Percentiles rank a stretch among this genome's conserved stretches.
phyloP scores from a whole-genome alignment of 352 stramenopile genomes.

The Globisporangium nagaii region DNA sequence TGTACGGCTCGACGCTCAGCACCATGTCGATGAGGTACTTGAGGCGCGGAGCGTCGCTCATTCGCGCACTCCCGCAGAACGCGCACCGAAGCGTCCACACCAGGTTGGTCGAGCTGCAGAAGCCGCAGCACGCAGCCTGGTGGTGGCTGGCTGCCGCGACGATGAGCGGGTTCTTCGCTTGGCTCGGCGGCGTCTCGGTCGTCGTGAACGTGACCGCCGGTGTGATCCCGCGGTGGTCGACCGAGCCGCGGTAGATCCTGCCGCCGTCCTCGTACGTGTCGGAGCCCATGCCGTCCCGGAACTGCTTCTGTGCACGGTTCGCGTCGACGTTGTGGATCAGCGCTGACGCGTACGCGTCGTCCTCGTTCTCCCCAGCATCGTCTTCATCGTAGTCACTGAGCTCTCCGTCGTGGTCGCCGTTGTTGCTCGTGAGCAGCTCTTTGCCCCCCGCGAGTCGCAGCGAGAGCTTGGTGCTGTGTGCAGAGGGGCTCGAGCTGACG shows the following conservation, averaged over 20 bases:
- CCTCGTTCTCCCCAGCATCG: background rate
- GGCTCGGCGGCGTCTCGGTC: conserved; percentile 43
- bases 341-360: conserved; percentile 3
- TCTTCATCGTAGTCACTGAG: background rate
- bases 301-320: conserved; percentile 17
- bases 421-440: background rate
- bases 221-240: conserved; percentile 61
- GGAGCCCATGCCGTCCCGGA: conserved; percentile 16
- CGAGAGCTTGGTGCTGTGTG: background rate
- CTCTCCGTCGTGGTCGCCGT: background rate
- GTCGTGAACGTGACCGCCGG: conserved; percentile 60
- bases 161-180: conserved; percentile 34
- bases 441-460: background rate
- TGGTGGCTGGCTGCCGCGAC: conserved; percentile 3
- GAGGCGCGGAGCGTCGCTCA: conserved; percentile 63
- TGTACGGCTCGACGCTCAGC: conserved; percentile 57
- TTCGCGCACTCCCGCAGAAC: conserved; percentile 66
- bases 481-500: background rate
- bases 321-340: conserved; percentile 11
- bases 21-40: conserved; percentile 82
- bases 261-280: conserved; percentile 41
- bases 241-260: conserved; percentile 28
- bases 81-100: conserved; percentile 58
- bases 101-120: conserved; percentile 71
- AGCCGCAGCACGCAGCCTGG: conserved; percentile 48